These are phyloP conservation scores for Euphorbia celastroides DNA, from an alignment of 441 rosid species.

Conservation along the genomic window DNA sequence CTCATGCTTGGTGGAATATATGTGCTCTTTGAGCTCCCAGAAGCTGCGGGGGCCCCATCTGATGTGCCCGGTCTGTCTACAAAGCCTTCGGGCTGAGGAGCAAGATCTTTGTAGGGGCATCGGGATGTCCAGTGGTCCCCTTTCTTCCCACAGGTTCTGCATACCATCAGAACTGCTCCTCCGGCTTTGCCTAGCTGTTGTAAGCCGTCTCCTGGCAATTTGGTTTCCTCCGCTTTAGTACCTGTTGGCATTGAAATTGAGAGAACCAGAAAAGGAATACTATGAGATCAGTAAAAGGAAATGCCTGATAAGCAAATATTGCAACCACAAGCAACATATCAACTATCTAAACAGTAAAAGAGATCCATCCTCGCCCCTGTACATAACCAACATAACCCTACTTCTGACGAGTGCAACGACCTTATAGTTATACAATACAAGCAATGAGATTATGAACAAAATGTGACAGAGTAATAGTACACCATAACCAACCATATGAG, in stretches of 20 bases:
- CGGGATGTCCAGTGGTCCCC: constrained; percentile 67
- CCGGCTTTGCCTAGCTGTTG: constrained; percentile 33
- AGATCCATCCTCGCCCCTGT: too few species aligned
- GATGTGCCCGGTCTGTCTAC: constrained; percentile 35
- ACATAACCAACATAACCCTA: too few species aligned
- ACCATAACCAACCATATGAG: too few species aligned
- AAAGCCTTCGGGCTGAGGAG: constrained; percentile 34
- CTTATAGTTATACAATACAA: too few species aligned
- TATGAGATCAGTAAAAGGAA: background rate
- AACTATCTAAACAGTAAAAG: too few species aligned
- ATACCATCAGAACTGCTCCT: constrained; percentile 55
- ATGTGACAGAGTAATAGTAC: too few species aligned
- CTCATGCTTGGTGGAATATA: constrained; percentile 55
- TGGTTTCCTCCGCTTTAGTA: constrained; percentile 37
- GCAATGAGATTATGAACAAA: too few species aligned
- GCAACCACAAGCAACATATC: too few species aligned
- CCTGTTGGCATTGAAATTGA: constrained; percentile 24
- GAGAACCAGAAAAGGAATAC: background rate
- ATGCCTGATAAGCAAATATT: too few species aligned
- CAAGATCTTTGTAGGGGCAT: constrained; percentile 62
- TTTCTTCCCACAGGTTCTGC: constrained; percentile 52
- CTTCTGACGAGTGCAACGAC: too few species aligned
- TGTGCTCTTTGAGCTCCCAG: constrained; percentile 24
- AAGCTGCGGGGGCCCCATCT: constrained; percentile 31
- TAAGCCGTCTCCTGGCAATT: constrained; percentile 38